phyloP scores from a whole-genome alignment of 2,329 filamentous ascomycete species.

The Intubia oerlemansii region DNA sequence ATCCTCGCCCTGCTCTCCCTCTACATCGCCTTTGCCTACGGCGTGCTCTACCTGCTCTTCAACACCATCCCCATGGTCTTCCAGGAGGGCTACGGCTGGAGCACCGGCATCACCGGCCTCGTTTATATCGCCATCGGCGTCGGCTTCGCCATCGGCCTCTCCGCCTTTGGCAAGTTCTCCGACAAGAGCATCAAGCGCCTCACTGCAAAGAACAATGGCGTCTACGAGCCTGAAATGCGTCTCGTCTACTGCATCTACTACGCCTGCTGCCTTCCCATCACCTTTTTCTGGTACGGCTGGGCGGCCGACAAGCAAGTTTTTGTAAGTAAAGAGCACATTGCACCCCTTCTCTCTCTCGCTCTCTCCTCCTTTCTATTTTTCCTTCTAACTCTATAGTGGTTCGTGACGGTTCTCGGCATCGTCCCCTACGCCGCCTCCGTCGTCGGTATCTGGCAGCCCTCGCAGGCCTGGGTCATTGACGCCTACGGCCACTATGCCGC shows the following conservation, averaged over 20 bases:
- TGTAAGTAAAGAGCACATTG: conserved; percentile 2
- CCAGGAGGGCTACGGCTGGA: conserved; percentile 23
- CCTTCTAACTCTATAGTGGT: conserved; percentile 4
- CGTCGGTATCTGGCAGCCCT: conserved; percentile 14
- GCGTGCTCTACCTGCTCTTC: conserved; percentile 30
- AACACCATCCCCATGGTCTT: conserved; percentile 31
- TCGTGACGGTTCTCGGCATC: conserved; percentile 7
- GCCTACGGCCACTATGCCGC: conserved; percentile 35
- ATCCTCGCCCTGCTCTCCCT: conserved; percentile 24
- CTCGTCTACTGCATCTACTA: conserved; percentile 14
- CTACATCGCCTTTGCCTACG: conserved; percentile 29
- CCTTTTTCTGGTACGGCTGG: conserved; percentile 20
- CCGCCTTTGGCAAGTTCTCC: conserved; percentile 13
- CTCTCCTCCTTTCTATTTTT: no score
- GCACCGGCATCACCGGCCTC: conserved; percentile 22
- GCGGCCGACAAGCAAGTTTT: conserved; percentile 10
- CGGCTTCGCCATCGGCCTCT: conserved; percentile 9
- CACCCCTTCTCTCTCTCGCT: no score
- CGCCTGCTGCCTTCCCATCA: conserved; percentile 13
- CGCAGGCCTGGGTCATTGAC: conserved; percentile 34
- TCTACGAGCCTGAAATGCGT: conserved; percentile 17
- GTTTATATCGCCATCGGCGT: conserved; percentile 26
- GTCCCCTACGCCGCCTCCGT: conserved; percentile 14
- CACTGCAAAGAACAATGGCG: conserved; percentile 16
- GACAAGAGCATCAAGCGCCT: conserved; percentile 18